These are phyloP conservation scores for Boletus patriciae DNA, from an alignment of 768 basidiomycete genomes.

Conservation along the genomic window DNA sequence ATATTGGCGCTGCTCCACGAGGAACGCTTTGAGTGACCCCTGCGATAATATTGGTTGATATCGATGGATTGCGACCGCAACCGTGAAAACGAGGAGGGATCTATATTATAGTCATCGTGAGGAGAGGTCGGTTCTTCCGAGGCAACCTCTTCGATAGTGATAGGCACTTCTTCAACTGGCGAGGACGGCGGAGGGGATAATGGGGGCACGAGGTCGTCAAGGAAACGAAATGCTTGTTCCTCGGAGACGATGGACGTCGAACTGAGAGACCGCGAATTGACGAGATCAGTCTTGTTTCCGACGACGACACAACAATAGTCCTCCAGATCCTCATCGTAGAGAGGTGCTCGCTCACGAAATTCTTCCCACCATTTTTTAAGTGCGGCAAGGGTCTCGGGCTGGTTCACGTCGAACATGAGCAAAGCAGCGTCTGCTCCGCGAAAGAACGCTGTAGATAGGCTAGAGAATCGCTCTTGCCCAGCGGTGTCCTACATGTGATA, in stretches of 20 bases:
- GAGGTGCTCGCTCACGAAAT: conserved; percentile 65
- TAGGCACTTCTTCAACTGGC: conserved; percentile 7
- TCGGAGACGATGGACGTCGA: conserved; percentile 33
- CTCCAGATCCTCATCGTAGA: conserved; percentile 59
- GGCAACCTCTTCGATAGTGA: conserved; percentile 10
- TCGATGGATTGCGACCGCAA: conserved; percentile 23
- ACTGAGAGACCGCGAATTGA: conserved; percentile 12
- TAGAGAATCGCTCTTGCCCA: conserved; percentile 87
- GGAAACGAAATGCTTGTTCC: conserved; percentile 50
- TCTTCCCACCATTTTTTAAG: conserved; percentile 78
- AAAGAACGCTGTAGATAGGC: conserved; percentile 79
- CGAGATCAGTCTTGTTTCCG: conserved; percentile 76
- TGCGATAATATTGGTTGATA: conserved; percentile 28
- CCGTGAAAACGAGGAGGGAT: conserved; percentile 24
- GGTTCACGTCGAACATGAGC: conserved; percentile 78
- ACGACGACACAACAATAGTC: conserved; percentile 72
- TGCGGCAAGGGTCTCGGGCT: conserved; percentile 55
- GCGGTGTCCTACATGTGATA: conserved; percentile 63
- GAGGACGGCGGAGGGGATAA: conserved; percentile 13
- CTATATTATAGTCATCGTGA: conserved; percentile 5
- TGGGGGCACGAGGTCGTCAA: conserved; percentile 57
- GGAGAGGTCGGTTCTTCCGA: conserved; percentile 17
- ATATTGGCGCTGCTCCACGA: conserved; percentile 46
- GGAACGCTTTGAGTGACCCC: conserved; percentile 40
- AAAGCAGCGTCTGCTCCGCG: conserved; percentile 81